Evolutionary conservation across 2,329 filamentous ascomycete genomes (phyloP), one percentile per base, ranked within the genome.

Genomic region (Alternaria ventricosa): DNA sequence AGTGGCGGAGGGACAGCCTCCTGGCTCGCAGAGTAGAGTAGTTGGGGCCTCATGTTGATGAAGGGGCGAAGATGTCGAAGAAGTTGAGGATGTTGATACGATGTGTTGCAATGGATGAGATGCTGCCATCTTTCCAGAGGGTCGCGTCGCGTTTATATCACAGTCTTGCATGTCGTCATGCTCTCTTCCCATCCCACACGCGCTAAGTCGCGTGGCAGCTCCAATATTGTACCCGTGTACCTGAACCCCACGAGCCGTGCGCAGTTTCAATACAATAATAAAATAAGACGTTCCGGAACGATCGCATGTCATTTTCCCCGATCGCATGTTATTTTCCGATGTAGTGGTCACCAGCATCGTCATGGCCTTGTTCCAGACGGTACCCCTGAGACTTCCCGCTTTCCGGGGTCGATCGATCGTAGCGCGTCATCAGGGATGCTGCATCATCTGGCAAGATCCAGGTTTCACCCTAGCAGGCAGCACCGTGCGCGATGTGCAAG

Each of bases 271-370:
- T 47, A 59, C 5, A 57, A 50, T 28, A 61, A 44, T 23, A 44
- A 60, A 57, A n/a, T 28, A 23, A 22, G 23, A 22, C 45, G 22
- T 23, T 30, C 55, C 58, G 33, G 33, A 36, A 36, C 33, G 45
- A 61, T 61, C 45, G 20, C 25, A 82, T 64, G 11, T 72, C 76
- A 7, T 69, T 60, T 9, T 80, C 78, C 18, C 36, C 58, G 45
- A 61, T 61, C 45, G 20, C 25, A 82, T 64, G 11, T 72, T 76
- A 7, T 69, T 57, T 6, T 80, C 79, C 18, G 78, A 80, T 53
- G 81, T 60, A 25, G 80, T 74, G n/a, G 80, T 82, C 79, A 84
- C 68, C 25, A 69, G 36, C 18, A 72, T 63, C 43, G 49, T 54
- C 49, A 59, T 49, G 28, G 28, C 10, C 20, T 41, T 53, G 30